Percentiles rank a stretch among this genome's conserved stretches.
These are phyloP conservation scores for Claviceps sp. DNA, from an alignment of 2,329 filamentous ascomycete genomes.

Conservation along the genomic window DNA sequence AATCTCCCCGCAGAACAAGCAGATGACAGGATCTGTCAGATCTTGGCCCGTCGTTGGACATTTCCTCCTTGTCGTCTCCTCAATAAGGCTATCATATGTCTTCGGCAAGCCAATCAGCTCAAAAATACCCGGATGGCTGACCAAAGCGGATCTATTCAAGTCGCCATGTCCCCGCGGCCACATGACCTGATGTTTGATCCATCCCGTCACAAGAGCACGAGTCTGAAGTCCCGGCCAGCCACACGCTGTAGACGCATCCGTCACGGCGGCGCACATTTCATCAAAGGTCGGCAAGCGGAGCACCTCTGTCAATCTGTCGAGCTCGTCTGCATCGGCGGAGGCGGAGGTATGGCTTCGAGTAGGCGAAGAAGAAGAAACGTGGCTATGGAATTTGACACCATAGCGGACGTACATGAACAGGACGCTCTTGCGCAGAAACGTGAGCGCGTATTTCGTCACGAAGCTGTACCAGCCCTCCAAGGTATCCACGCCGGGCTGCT, in stretches of 20 bases:
- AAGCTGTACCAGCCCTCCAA: constrained; percentile 44
- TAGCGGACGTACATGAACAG: constrained; percentile 80
- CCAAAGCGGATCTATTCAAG: constrained; percentile 29
- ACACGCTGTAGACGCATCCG: constrained; percentile 26
- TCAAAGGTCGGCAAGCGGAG: constrained; percentile 68
- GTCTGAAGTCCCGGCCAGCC: constrained; percentile 35
- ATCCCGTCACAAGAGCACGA: constrained; percentile 43
- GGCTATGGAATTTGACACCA: constrained; percentile 73
- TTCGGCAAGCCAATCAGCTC: constrained; percentile 86
- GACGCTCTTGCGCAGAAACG: constrained; percentile 73
- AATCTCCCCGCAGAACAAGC: constrained; percentile 90
- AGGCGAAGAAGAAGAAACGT: constrained; percentile 45
- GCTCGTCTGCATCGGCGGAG: constrained; percentile 50
- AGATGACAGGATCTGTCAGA: constrained; percentile 78
- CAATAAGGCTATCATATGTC: constrained; percentile 84
- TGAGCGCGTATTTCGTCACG: constrained; percentile 72
- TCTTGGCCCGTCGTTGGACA: constrained; percentile 90
- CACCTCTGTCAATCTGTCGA: constrained; percentile 65
- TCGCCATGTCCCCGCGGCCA: constrained; percentile 20
- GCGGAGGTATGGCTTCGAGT: constrained; percentile 24
- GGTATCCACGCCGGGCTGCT: constrained; percentile 40
- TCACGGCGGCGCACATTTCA: constrained; percentile 56
- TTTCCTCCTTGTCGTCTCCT: constrained; percentile 70
- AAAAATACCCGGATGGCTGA: constrained; percentile 80
- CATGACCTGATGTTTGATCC: constrained; percentile 54